Evolutionary conservation across 2,329 filamentous ascomycete genomes (phyloP), one percentile per base, ranked within the genome.

Genomic region (Ambrosiella cleistominuta): DNA sequence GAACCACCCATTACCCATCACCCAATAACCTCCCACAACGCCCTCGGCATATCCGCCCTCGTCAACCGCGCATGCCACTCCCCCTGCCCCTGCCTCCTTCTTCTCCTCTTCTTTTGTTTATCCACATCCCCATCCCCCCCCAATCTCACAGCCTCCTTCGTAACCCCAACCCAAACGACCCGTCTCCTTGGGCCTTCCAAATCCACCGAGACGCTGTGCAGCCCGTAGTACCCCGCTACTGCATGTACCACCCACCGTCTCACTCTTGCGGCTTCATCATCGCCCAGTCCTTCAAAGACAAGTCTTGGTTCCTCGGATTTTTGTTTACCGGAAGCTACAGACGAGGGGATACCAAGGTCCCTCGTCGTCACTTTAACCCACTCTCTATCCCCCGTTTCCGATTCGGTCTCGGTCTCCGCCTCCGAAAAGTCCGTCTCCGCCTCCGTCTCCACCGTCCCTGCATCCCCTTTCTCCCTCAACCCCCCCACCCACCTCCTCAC

Each of bases 181-280:
- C 87, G 80, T 56, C 83, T 79, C 12, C 82, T 78, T 2, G 88
- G 84, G 63, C 81, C 75, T 38, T 82, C 82, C 1, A 84, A 77
- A 0, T 85, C 85, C 61, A 91, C 80, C 3, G 86, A 90, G 73
- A 83, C 88, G 17, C 90, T 95, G 61, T 82, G 79, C 59, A 96
- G 77, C 50, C 89, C 90, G 67, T 97, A 97, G 69, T 97, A 97
- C 45, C 85, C 81, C 8, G 88, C 91, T 62, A 97, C 90, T 60
- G 87, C 86, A 70, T 97, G 90, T 1, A 94, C 88, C 57, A 97
- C 79, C 86, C 90, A 97, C 62, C 91, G 86, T 83, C 87, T 89
- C 72, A 95, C 96, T 3, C 84, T 80, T 54, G 86, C 86, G 7
- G 81, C 79, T 61, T 83, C 81, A 65, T 90, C 88, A 59, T 85